Evolutionary conservation across 257 asterid species (phyloP).

Genomic region (Nicotiana knightiana): DNA sequence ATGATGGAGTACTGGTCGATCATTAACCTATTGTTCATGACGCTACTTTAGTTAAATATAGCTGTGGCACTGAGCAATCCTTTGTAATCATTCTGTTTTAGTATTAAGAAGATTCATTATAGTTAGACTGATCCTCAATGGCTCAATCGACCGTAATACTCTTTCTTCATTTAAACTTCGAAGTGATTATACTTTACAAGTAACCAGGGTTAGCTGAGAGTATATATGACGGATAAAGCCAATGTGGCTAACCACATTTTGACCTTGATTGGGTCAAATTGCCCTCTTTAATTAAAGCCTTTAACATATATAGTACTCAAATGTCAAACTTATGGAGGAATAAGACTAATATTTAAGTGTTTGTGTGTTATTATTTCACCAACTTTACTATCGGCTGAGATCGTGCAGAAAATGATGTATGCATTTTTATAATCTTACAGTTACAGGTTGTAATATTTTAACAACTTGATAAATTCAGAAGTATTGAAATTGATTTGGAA

Average conservation of each 20-base stretch:
- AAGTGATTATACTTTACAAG: not conserved
- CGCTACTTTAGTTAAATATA: too few relatives aligned
- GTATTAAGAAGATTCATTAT: not conserved
- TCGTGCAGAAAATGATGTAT: not conserved
- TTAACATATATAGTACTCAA: not conserved
- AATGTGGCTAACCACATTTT: not conserved
- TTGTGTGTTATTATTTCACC: not conserved
- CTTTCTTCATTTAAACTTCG: not conserved
- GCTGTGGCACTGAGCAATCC: too few relatives aligned
- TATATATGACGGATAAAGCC: not conserved
- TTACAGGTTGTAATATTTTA: not conserved
- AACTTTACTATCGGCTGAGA: not conserved
- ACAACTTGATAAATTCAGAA: not conserved
- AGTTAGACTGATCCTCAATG: not conserved
- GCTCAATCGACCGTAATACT: not conserved
- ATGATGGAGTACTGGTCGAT: too few relatives aligned
- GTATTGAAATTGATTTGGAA: not conserved
- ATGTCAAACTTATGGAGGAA: not conserved
- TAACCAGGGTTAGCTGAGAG: not conserved
- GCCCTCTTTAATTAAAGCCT: too few relatives aligned
- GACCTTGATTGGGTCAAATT: conserved; percentile 16
- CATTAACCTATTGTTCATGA: too few relatives aligned
- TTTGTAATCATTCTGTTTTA: too few relatives aligned
- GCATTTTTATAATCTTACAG: not conserved
- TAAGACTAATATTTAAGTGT: not conserved